Conservation (phyloP, 805 yeast genomes). For the Saturnispora sekii region DNA sequence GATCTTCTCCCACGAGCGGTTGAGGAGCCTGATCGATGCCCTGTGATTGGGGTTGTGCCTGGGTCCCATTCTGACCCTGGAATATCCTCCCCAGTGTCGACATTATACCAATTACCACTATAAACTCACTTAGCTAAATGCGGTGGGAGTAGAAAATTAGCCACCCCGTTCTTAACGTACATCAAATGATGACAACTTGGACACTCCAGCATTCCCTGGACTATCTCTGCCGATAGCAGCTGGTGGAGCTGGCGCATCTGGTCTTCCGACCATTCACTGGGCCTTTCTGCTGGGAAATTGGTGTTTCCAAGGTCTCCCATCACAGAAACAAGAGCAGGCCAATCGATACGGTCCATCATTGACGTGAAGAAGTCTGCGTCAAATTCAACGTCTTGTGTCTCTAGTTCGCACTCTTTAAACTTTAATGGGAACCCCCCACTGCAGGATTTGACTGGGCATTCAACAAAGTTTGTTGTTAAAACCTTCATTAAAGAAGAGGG, state of each 20-base stretch:
- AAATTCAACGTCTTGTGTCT: constrained; percentile 68
- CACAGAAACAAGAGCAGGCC: constrained; percentile 75
- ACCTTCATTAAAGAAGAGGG: constrained; percentile 57
- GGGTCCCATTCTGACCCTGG: too few species aligned
- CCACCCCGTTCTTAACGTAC: constrained; percentile 85
- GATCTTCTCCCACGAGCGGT: not conserved
- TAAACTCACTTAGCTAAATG: constrained; percentile 49
- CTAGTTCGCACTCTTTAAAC: constrained; percentile 54
- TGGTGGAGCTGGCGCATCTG: constrained; percentile 69
- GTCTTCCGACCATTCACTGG: constrained; percentile 41
- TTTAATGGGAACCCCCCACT: constrained; percentile 76
- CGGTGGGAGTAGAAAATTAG: constrained; percentile 90
- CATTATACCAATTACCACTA: too few species aligned
- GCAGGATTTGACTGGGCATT: constrained; percentile 82
- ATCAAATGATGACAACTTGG: constrained; percentile 78
- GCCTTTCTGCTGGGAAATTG: constrained; percentile 50
- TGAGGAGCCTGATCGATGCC: too few species aligned
- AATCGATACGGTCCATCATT: constrained; percentile 73
- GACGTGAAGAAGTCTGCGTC: constrained; percentile 71
- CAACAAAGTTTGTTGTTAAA: constrained; percentile 91
- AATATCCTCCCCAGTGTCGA: too few species aligned
- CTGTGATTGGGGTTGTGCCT: too few species aligned
- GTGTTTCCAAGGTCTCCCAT: constrained; percentile 68
- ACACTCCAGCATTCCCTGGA: constrained; percentile 86
- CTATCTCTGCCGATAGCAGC: constrained; percentile 69